phyloP scores from a whole-genome alignment of 345 rosid genomes.

The Hevea brasiliensis region DNA sequence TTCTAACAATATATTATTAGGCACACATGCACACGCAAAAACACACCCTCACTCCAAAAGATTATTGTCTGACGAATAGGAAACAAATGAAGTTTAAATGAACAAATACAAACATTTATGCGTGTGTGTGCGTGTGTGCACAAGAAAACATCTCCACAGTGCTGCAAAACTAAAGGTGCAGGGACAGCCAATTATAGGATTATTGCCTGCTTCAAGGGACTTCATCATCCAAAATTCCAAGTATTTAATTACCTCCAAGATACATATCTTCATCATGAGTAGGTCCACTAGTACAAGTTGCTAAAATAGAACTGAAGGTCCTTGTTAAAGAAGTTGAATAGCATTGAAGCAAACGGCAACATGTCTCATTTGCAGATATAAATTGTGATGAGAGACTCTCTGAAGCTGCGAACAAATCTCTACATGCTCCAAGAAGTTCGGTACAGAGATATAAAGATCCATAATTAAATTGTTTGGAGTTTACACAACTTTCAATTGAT shows the following conservation, averaged over 20 bases:
- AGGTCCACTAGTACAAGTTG: constrained; percentile 27
- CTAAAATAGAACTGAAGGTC: constrained; percentile 47
- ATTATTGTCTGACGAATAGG: background rate
- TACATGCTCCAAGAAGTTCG: constrained; percentile 68
- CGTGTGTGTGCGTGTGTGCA: background rate
- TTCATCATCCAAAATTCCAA: background rate
- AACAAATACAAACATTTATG: background rate
- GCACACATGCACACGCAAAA: background rate
- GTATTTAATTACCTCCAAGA: constrained; percentile 57
- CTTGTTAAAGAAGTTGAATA: constrained; percentile 48
- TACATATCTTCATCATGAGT: constrained; percentile 37
- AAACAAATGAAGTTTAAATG: background rate
- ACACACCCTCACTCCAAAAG: too few relatives aligned
- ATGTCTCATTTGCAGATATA: constrained; percentile 41
- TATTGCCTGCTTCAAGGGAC: background rate
- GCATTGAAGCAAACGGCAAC: constrained; percentile 48
- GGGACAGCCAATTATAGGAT: background rate
- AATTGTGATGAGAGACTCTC: constrained; percentile 25
- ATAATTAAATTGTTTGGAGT: constrained; percentile 42
- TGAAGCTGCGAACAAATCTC: constrained; percentile 48
- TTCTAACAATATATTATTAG: background rate
- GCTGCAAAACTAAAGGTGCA: constrained; percentile 9
- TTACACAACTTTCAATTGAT: constrained; percentile 25
- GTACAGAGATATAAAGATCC: constrained; percentile 72
- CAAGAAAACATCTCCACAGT: constrained; percentile 13